Evolutionary conservation across 441 rosid genomes (phyloP), one percentile per base, ranked within the genome.

Genomic region (Erysimum cheiri): DNA sequence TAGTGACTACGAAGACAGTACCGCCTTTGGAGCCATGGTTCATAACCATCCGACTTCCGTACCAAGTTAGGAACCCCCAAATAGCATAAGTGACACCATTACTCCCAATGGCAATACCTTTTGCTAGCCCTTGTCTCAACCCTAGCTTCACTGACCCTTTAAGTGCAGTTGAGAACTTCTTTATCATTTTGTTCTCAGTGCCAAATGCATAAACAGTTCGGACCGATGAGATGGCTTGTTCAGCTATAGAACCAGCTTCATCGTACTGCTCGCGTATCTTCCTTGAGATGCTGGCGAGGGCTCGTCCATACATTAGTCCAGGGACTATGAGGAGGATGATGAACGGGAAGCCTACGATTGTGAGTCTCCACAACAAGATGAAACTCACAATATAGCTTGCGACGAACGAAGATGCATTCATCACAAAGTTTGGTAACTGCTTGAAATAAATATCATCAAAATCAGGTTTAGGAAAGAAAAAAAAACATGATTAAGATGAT

Each of bases 101-200:
- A 68, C 96, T 84, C 6, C 96, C 97, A 8, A 91, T 64, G 5
- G 93, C 84, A 26, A 89, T 57, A 7, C 96, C 94, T 77, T 91
- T 87, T 4, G 86, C 91, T 69, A 91, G 32, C 4, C 97, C 92
- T 43, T 85, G 92, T 65, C 58, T 84, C 37, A 90, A 15, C 26
- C 94, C 97, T 71, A 85, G 59, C 11, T 79, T 84, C 32, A 87
- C 85, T 0, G 89, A 82, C 14, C 76, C 83, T 29, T 87, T 80
- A 11, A 88, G 78, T 4, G 88, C 91, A 15, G 71, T 64, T 19
- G 92, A 85, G 77, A 87, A 91, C 5, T 80, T 81, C 1, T 71
- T 43, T 31, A 74, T 64, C 31, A 85, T 81, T 43, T 81, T 88
- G 62, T 19, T 72, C 68, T 87, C 92, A 4, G 85, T 85, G 1